Base-by-base conservation (phyloP, 805 yeast species). In the Yarrowia osloensis region DNA sequence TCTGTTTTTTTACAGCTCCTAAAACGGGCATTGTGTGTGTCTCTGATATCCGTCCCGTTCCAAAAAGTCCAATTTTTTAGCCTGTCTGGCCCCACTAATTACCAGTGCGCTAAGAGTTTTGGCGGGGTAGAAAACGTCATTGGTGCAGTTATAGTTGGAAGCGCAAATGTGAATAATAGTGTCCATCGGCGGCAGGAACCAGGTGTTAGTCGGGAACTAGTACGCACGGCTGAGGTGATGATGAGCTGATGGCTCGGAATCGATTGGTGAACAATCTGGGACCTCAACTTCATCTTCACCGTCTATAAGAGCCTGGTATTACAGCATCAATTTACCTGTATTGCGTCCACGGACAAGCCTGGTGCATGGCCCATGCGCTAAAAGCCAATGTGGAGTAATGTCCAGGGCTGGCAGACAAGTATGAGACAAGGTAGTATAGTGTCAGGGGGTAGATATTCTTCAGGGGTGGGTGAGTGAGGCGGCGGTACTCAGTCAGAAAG, bases 61-160 rank as follows among this genome's bases (percentile, higher is more conserved):
- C 17, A 12, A 33, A 9, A 33, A 13, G 13, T 13, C 17, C 35
- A 33, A 33, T 33, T 33, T 33, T 39, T 39, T 39, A 24, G 49
- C 49, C 24, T 22, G 49, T 24, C 49, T n/a, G 26, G 24, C 19
- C 19, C 40, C 40, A 11, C 46, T 40, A 13, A 17, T 19, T 22
- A 4, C 21, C 8, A n/a, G 15, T 13, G 31, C 29, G 29, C 50
- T 44, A 22, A 24, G 31, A 24, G 15, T 26, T 46, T 50, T 50
- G 55, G 55, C 40, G 55, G 55, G 55, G 55, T 50, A 50, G 12
- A 47, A 29, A 31, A 49, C 54, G 37, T 49, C 37, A 49, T 26
- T 49, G 55, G 28, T 21, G 55, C 39, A 50, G 39, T 31, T 50
- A 19, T 29, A 28, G 24, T 47, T 47, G 37, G 15, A 33, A 47